Percentiles rank a stretch among this genome's conserved stretches.
phyloP scores from a whole-genome alignment of 2,329 filamentous ascomycete species.

The Seiridium unicorne region DNA sequence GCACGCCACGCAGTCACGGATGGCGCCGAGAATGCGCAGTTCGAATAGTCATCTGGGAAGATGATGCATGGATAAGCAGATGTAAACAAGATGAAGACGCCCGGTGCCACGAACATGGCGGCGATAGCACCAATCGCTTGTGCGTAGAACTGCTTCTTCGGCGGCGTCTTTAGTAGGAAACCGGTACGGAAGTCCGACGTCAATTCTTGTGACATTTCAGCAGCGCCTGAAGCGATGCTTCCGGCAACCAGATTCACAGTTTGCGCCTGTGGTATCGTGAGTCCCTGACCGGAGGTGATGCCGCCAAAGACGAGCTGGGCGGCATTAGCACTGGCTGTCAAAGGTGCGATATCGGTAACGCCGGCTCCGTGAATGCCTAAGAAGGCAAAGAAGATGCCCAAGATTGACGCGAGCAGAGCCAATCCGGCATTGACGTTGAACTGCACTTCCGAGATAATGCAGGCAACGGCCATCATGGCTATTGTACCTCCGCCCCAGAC shows the following conservation, averaged over 20 bases:
- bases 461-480: conserved; percentile 46
- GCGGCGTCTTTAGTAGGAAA: conserved; percentile 64
- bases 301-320: conserved; percentile 68
- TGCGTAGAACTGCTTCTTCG: conserved; percentile 64
- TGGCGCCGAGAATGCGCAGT: conserved; percentile 61
- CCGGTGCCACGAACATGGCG: conserved; percentile 65
- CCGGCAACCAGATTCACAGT: conserved; percentile 66
- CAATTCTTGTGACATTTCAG: conserved; percentile 51
- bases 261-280: conserved; percentile 51
- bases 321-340: conserved; percentile 67
- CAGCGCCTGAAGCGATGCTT: conserved; percentile 53
- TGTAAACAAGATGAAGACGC: conserved; percentile 66
- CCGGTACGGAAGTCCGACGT: conserved; percentile 66
- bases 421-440: conserved; percentile 55
- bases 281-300: conserved; percentile 55
- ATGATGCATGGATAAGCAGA: conserved; percentile 66
- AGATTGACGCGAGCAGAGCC: conserved; percentile 52
- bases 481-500: conserved; percentile 49
- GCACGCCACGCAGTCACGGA: conserved; percentile 66
- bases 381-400: conserved; percentile 62
- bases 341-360: conserved; percentile 60
- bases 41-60: conserved; percentile 22
- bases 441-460: conserved; percentile 49
- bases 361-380: conserved; percentile 60
- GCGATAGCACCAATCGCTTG: conserved; percentile 62